Percentiles rank a stretch among this genome's conserved stretches.
phyloP scores from a whole-genome alignment of 1,284 basidiomycete species.

The Athelia psychrophila region DNA sequence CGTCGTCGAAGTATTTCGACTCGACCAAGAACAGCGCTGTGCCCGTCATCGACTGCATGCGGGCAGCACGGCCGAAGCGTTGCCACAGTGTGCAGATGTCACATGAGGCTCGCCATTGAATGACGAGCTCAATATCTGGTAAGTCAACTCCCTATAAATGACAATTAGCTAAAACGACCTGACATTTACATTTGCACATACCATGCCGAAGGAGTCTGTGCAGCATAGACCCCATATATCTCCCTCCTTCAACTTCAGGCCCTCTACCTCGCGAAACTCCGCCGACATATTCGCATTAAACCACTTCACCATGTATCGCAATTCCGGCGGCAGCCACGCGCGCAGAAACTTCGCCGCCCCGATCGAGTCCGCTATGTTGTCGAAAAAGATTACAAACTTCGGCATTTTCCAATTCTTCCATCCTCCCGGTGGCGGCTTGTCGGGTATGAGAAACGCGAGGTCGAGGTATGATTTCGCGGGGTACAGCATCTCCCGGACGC shows the following conservation, averaged over 20 bases:
- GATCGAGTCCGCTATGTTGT: slow-evolving; percentile 14
- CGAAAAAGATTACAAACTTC: no score
- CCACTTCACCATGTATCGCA: no score
- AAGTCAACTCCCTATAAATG: slow-evolving; percentile 13
- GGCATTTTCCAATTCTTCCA: slow-evolving; percentile 10
- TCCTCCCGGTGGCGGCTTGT: slow-evolving; percentile 22
- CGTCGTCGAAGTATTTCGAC: slow-evolving; percentile 5
- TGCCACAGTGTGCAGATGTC: slow-evolving; percentile 3
- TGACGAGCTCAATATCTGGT: slow-evolving; percentile 8
- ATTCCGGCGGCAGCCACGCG: slow-evolving; percentile 10
- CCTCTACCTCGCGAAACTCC: slow-evolving; percentile 12
- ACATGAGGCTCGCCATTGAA: slow-evolving; percentile 5
- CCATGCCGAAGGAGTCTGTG: slow-evolving; percentile 16
- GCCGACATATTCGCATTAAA: slow-evolving; percentile 21
- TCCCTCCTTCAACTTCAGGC: slow-evolving; percentile 8
- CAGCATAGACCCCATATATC: slow-evolving; percentile 11
- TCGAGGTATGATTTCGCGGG: no score
- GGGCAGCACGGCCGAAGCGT: slow-evolving; percentile 7
- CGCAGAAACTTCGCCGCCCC: slow-evolving; percentile 12
- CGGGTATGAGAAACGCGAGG: no score
- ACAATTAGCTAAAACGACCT: neutral
- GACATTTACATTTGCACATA: slow-evolving; percentile 7
- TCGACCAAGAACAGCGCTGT: slow-evolving; percentile 6
- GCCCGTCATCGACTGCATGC: neutral
- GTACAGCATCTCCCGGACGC: slow-evolving; percentile 19